Base-by-base conservation (phyloP, 805 yeast species). In the Wickerhamomyces ciferrii region DNA sequence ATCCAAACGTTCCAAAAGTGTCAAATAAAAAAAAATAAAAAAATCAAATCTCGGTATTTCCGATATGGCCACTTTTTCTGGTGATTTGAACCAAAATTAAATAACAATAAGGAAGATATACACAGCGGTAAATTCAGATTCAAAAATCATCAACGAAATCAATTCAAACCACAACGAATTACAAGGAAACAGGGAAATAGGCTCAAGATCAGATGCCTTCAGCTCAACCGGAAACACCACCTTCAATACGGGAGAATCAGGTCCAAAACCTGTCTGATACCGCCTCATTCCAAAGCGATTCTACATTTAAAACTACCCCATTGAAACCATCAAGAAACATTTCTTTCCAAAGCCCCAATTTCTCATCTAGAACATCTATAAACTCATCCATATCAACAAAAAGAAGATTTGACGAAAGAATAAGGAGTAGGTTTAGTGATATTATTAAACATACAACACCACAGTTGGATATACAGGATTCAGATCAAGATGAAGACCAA, bases 401-500 rank as follows among this genome's bases (percentile, higher is more conserved):
- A 7, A 45, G 48, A 7, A 37, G 53, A 6, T 56, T 56, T 39
- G 59, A 56, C 32, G 59, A 56, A 36, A 43, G 60, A 6, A 46
- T 56, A 13, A 41, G 44, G 27, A 54, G 58, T 35, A 41, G 47
- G 36, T 54, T 56, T 35, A 50, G 51, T 11, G 21, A 34, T 34
- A 5, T 34, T 17, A 34, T 18, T 4, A 18, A 18, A 9, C 3
- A 18, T 18, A 4, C 37, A 8, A 17, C 37, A 3, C 20, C 37
- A 14, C 5, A 15, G 5, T 15, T 32, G 35, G 35, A 32, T 32
- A 32, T 32, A n/a, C 19, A 32, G 35, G 35, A 32, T 4, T 15
- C 35, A 13, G 19, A 32, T 4, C 15, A 32, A 32, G 35, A 32
- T 32, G 8, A 4, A 5, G 37, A 34, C 8, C 10, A 9, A 3